Base-by-base conservation (phyloP, 257 asterid genomes). In the Jasminum sambac region DNA sequence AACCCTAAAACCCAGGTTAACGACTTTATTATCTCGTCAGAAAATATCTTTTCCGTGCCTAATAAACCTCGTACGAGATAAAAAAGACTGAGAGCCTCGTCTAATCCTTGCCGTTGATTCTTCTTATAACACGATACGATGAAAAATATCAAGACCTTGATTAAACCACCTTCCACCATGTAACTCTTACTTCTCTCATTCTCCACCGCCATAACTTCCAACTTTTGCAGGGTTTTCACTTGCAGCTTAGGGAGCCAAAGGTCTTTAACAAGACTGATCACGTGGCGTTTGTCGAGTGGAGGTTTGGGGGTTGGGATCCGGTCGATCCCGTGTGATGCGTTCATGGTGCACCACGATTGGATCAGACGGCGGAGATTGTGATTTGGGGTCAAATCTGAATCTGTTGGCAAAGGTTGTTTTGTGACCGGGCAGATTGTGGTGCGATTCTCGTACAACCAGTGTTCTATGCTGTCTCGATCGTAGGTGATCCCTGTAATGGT, bases 391-490 rank as follows among this genome's bases (percentile, higher is more conserved):
- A 90, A 61, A 57, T 72, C 78, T 2, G 83, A 34, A 59, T 55
- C 80, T 12, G 4, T 37, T 0, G 83, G 72, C 48, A 89, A 64
- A 2, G 76, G 55, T 41, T 84, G 90, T 26, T 85, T 89, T 8
- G 90, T 89, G 39, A 84, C 90, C 21, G 92, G 96, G 74, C 96
- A 89, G 1, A 74, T 75, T 0, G 76, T 65, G 79, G 77, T 79
- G 48, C 68, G 74, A 38, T 38, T 64, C 23, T 73, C 17, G 44
- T 72, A 61, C 6, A 87, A 73, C 91, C 94, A 87, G 1, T 69
- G 66, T 24, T 89, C 90, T 43, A 89, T 89, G 78, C 83, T 81
- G 8, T 81, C 87, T 4, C 92, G 78, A 55, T 89, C 96, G 68
- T 89, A 89, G 13, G 96, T 84, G 42, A 89, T 89, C 4, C 96